Conservation (phyloP, 495 filamentous ascomycete species). For the Umbilicaria muhlenbergii region DNA sequence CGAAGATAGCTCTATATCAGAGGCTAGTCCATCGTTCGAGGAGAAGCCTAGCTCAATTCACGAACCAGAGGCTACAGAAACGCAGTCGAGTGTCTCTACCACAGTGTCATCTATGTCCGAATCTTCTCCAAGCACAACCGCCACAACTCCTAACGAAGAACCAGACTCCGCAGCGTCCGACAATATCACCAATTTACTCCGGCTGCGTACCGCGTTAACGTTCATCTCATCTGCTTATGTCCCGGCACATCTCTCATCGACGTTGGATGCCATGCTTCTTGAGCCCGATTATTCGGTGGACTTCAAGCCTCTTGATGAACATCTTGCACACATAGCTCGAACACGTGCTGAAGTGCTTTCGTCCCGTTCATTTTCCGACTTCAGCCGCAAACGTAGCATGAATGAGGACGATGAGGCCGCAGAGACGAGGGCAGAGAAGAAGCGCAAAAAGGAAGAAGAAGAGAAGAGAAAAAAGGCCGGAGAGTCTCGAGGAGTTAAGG, state of each 20-base stretch:
- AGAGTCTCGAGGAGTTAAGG: conserved; percentile 56
- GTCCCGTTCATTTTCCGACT: conserved; percentile 51
- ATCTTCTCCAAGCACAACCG: conserved; percentile 18
- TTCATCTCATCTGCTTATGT: conserved; percentile 67
- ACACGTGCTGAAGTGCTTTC: conserved; percentile 54
- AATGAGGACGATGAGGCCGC: conserved; percentile 53
- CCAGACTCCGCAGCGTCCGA: conserved; percentile 18
- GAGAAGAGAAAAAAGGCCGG: conserved; percentile 58
- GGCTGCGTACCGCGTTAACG: conserved; percentile 56
- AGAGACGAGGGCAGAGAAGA: conserved; percentile 37
- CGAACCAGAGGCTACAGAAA: conserved; percentile 18
- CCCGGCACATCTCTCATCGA: conserved; percentile 29
- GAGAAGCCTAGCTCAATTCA: conserved; percentile 22
- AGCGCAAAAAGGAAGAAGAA: conserved; percentile 54
- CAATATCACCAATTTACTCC: conserved; percentile 43
- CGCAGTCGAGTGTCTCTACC: conserved; percentile 23
- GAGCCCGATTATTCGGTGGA: conserved; percentile 35
- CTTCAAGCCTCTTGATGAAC: conserved; percentile 51
- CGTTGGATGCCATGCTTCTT: conserved; percentile 32
- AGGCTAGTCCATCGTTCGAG: conserved; percentile 6
- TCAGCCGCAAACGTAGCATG: conserved; percentile 50
- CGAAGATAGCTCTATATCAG: conserved; percentile 18
- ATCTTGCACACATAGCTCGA: conserved; percentile 45
- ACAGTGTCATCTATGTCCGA: conserved; percentile 22
- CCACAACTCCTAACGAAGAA: conserved; percentile 16